These are phyloP conservation scores for Vitis hybrid DNA, from an alignment of 177 flowering plant genomes.

Conservation along the genomic window DNA sequence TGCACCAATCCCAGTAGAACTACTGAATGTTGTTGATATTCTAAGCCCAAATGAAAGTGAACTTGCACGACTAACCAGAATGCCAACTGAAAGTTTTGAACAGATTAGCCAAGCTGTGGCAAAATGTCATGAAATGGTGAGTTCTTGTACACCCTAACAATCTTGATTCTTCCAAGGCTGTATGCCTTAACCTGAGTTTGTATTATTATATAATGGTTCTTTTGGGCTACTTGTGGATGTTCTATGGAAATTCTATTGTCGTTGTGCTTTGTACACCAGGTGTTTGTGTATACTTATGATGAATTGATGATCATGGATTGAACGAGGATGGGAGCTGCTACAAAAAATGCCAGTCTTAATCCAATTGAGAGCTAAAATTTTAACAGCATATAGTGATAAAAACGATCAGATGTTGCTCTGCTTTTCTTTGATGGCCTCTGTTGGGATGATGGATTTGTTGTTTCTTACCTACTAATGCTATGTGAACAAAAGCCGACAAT, in stretches of 20 bases:
- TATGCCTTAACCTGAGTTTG: not conserved
- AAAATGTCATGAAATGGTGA: slow-evolving; percentile 79
- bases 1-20: slow-evolving; percentile 66
- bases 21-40: slow-evolving; percentile 65
- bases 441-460: no score
- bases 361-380: no score
- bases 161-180: not conserved
- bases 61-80: slow-evolving; percentile 74
- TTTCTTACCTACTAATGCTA: not conserved
- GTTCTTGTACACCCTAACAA: slow-evolving; percentile 13
- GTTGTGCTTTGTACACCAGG: not conserved
- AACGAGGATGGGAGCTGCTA: not conserved
- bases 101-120: slow-evolving; percentile 66
- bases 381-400: no score
- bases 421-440: no score
- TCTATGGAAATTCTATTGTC: not conserved
- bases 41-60: slow-evolving; percentile 94
- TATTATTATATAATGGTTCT: not conserved
- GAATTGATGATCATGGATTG: not conserved
- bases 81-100: slow-evolving; percentile 80
- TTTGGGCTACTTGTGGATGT: not conserved
- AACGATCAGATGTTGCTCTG: no score
- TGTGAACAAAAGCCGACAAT: not conserved
- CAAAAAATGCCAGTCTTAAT: not conserved
- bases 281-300: not conserved